Evolutionary conservation across 768 basidiomycete species (phyloP).

Genomic region (Suillus fuscotomentosus): DNA sequence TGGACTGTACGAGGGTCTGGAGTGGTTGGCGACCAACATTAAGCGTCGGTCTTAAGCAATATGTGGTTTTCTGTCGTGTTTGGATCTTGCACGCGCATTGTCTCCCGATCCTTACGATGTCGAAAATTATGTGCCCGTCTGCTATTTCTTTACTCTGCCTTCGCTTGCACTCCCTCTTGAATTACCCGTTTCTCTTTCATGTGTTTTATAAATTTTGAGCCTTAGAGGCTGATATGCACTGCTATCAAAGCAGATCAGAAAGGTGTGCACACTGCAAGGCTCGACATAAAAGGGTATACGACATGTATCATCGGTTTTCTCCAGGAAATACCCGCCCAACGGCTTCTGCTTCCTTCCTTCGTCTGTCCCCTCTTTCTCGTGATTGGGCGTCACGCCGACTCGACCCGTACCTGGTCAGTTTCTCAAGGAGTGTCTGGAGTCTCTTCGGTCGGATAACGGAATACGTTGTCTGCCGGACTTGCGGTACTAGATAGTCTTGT

Average conservation of each 20-base stretch:
- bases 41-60: constrained; percentile 70
- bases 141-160: constrained; percentile 36
- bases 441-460: constrained; percentile 65
- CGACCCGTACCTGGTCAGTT: constrained; percentile 67
- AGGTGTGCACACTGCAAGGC: neutral
- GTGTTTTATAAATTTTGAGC: constrained; percentile 31
- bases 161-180: constrained; percentile 27
- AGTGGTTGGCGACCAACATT: constrained; percentile 93
- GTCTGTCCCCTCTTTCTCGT: constrained; percentile 66
- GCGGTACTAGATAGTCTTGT: constrained; percentile 75
- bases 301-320: constrained; percentile 48
- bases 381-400: constrained; percentile 56
- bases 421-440: constrained; percentile 74
- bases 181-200: constrained; percentile 20
- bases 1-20: constrained; percentile 97
- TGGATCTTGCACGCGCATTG: constrained; percentile 53
- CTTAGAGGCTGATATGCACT: constrained; percentile 25
- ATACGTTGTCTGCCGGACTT: constrained; percentile 66
- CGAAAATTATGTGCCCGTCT: constrained; percentile 51
- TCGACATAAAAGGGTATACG: neutral
- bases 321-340: constrained; percentile 74
- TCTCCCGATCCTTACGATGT: constrained; percentile 61
- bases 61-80: constrained; percentile 30
- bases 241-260: constrained; percentile 2
- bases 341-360: constrained; percentile 75